Evolutionary conservation across 306 rosid genomes (phyloP).

Genomic region (Quercus alba): DNA sequence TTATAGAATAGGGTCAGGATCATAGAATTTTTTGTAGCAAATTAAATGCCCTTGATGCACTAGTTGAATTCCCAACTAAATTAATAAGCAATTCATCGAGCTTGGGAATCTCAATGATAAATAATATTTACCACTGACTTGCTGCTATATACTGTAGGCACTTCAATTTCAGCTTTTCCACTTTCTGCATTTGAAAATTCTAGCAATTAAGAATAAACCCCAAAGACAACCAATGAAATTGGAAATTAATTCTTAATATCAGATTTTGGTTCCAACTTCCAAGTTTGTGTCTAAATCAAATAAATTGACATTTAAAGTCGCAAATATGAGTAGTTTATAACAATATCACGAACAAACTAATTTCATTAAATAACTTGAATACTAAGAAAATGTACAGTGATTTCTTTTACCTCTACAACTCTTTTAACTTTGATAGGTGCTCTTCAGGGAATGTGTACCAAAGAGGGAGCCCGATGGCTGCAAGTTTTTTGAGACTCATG

Average conservation of each 20-base stretch:
- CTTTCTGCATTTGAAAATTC: neutral
- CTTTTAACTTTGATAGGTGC: no score
- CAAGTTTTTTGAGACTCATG: no score
- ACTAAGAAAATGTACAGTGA: no score
- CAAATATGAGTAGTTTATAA: neutral
- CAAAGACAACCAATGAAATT: no score
- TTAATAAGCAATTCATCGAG: slow-evolving; percentile 41
- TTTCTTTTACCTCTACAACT: no score
- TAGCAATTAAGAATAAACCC: no score
- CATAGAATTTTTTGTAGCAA: neutral
- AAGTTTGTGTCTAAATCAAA: neutral
- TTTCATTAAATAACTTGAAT: neutral
- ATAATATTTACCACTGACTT: slow-evolving; percentile 82
- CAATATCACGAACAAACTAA: neutral
- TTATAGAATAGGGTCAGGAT: no score
- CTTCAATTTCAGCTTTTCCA: slow-evolving; percentile 50
- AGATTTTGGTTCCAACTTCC: no score
- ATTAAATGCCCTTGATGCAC: slow-evolving; percentile 42
- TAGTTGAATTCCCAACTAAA: slow-evolving; percentile 40
- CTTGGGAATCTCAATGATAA: slow-evolving; percentile 50
- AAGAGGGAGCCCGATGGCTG: no score
- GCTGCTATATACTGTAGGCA: slow-evolving; percentile 91
- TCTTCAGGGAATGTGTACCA: no score
- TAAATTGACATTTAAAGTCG: neutral
- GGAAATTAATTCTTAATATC: no score